Evolutionary conservation across 257 asterid genomes (phyloP), one percentile per base, ranked within the genome.

Genomic region (Nicotiana tabacum): DNA sequence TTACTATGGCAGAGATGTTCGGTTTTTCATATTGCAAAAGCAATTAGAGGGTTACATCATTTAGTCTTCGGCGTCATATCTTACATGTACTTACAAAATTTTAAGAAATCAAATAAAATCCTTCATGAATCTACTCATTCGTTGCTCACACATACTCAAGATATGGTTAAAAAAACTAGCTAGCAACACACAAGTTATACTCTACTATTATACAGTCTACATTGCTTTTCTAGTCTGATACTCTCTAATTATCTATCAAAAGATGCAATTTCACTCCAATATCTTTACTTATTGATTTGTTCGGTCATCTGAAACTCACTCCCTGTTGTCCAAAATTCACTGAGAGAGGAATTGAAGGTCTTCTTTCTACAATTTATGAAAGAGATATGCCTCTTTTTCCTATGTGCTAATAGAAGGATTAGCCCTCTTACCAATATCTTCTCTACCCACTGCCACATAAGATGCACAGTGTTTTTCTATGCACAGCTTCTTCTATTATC

Each of bases 31-130:
- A 51, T 76, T 4, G 64, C 80, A 76, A 76, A 76, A 76, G 80
- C 33, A 76, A 72, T 72, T 72, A 76, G 64, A 51, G 39, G 46
- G 64, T 76, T 76, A 76, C 29, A 51, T 76, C 46, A 76, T 76
- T 51, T 51, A 76, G 80, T 76, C 46, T 27, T 29, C 5, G 9
- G 80, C 29, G 64, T 76, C 43, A 16, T 76, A 48, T 74, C 62
- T 27, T 74, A 51, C 46, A 51, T 51, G 64, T 76, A 76, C 80
- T 12, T 51, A 76, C 29, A 51, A 29, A 76, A 29, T 72, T 13
- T 51, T 27, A 76, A 51, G 62, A 76, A 48, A 76, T 76, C 9
- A 76, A 76, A 48, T 74, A 27, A 74, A 27, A 15, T 48, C 80
- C 80, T 74, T 15, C 80, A 51, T 51, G 46, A 76, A 51, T 76